These are phyloP conservation scores for Teunomyces cretensis DNA, from an alignment of 805 yeast genomes.

Conservation along the genomic window DNA sequence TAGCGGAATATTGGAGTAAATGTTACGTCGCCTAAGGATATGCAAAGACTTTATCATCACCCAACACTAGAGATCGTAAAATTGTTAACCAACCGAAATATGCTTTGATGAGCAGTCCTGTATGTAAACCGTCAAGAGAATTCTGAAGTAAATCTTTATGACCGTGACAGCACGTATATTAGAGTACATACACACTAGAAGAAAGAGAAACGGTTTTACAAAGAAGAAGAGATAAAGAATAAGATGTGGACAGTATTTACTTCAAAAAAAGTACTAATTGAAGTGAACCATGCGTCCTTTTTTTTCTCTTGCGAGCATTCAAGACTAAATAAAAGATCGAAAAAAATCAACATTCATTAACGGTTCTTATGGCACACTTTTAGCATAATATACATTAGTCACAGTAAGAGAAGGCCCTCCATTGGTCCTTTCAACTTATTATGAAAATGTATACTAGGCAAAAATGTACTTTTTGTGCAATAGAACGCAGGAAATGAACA, in stretches of 20 bases:
- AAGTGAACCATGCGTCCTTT: constrained; percentile 3
- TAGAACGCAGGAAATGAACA: constrained; percentile 5
- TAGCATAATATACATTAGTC: constrained; percentile 16
- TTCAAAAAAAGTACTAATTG: constrained; percentile 5
- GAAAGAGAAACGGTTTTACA: background rate
- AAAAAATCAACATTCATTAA: constrained; percentile 3
- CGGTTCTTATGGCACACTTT: constrained; percentile 12
- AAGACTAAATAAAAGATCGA: constrained; percentile 1
- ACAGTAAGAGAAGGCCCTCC: constrained; percentile 13
- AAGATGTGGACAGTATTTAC: background rate
- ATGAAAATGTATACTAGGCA: constrained; percentile 16
- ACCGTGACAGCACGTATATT: background rate
- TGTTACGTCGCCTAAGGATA: background rate
- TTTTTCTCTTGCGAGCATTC: constrained; percentile 3
- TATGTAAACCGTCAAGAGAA: no score
- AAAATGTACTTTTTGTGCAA: constrained; percentile 14
- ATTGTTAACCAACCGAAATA: no score
- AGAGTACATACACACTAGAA: background rate
- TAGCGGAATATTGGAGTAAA: background rate
- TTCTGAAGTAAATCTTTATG: no score
- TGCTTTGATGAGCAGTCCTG: background rate
- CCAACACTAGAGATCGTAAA: no score
- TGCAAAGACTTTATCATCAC: background rate
- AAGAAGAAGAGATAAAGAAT: background rate
- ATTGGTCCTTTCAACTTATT: constrained; percentile 15